phyloP scores from a whole-genome alignment of 169 alveolate genomes.

The Neospora caninum region DNA sequence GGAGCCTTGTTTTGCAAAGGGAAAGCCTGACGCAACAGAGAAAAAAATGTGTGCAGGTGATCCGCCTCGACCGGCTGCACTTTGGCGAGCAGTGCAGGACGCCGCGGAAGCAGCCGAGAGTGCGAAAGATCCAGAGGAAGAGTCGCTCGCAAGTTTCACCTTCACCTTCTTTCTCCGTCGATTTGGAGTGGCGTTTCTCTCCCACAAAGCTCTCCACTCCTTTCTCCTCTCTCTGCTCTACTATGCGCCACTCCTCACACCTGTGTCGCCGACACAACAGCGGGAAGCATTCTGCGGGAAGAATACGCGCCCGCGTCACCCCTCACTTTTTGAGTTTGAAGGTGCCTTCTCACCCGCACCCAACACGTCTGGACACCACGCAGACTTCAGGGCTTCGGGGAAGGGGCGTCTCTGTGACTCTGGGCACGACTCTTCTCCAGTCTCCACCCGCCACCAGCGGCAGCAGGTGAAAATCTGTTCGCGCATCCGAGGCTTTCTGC shows the following conservation, averaged over 20 bases:
- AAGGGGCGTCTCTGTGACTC: no score
- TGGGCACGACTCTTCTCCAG: background rate
- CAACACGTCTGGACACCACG: no score
- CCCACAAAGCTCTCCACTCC: constrained; percentile 1
- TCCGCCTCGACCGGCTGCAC: no score
- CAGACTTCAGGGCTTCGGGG: no score
- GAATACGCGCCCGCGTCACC: background rate
- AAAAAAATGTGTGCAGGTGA: no score
- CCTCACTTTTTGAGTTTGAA: background rate
- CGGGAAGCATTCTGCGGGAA: background rate
- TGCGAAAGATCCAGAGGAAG: background rate
- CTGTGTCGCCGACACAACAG: constrained; percentile 1
- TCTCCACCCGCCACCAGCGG: background rate
- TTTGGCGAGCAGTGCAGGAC: no score
- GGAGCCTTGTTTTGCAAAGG: no score
- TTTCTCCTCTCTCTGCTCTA: constrained; percentile 20
- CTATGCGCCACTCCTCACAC: background rate
- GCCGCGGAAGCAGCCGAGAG: no score
- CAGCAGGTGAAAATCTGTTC: background rate
- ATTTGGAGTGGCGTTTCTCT: background rate
- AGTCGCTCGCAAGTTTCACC: constrained; percentile 2
- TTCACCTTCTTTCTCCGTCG: constrained; percentile 17
- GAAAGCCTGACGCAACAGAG: no score
- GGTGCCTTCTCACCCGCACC: background rate
- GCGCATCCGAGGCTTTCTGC: background rate